Base-by-base conservation (phyloP, 2,329 filamentous ascomycete species). In the Sarocladium oryzae region DNA sequence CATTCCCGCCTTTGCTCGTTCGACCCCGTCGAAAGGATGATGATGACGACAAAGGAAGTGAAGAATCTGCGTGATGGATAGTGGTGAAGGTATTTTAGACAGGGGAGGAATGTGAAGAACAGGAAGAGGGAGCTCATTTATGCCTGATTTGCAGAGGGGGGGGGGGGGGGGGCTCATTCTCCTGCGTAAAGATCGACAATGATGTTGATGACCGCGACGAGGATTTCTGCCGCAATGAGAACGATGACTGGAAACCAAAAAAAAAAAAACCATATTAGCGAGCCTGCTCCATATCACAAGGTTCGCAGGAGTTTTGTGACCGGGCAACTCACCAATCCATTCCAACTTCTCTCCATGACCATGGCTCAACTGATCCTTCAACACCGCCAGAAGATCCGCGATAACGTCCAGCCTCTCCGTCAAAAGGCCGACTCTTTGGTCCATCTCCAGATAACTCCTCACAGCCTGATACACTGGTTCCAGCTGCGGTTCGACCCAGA, bases 401-500 rank as follows among this genome's bases (percentile, higher is more conserved):
- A 96, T 95, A 48, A 96, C 91, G 56, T 91, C 86, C 15, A 99
- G 71, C 51, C 93, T 77, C 66, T 97, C 92, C 10, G 89, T 97
- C 63, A 99, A 72, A 35, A 99, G 74, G 21, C 84, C 83, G 11
- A 97, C 92, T 52, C 93, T 78, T 74, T 97, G 93, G 68, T 97
- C 93, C 88, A 99, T 97, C 73, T 99, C 93, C 18, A 99, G 76
- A 66, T 99, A 99, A 65, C 86, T 93, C 52, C 93, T 79, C 38
- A 97, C 93, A 51, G 93, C 93, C 67, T 95, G 88, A 66, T 99
- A 99, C 24, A 99, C 86, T 4, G 93, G 93, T 63, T 99, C 93
- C 6, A 99, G 78, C 68, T 96, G 91, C 8, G 93, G 93, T 69
- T 99, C 93, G 28, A 92, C 88, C 93, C 93, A 99, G 78, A 99